Evolutionary conservation across 495 filamentous ascomycete genomes (phyloP), one percentile per base, ranked within the genome.

Genomic region (Talaromyces proteolyticus): DNA sequence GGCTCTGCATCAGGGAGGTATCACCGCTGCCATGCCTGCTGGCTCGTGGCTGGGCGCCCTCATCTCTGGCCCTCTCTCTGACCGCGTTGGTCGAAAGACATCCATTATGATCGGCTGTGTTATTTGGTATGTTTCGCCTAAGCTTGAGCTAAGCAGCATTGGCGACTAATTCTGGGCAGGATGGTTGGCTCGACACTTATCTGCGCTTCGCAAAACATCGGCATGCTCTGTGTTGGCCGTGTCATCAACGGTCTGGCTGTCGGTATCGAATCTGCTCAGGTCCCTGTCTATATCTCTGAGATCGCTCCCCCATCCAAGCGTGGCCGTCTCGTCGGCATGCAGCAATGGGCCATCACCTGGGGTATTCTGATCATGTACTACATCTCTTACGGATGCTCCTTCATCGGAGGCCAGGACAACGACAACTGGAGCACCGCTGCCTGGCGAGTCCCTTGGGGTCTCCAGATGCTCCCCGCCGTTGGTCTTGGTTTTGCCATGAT

Each of bases 281-380:
- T 89, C 25, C 88, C 88, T 0, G 86, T 89, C 47, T 91, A 91
- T 61, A 82, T 90, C 46, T 79, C 84, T 18, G 88, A 91, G 57
- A 57, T 91, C 6, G 77, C 87, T 4, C 82, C 79, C 7, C 85
- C 85, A 3, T 73, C 75, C 34, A 82, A 81, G 65, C 79, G 87
- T 58, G 87, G 87, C 22, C 75, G 84, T 26, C 72, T 92, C 14
- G 79, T 89, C 24, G 82, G 84, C 26, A 69, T 80, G 51, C 82
- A 89, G 54, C 86, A 89, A 66, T 88, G 86, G 85, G 80, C 86
- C 40, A 88, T 90, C 53, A 88, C 83, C 47, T 88, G 84, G 83
- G 87, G 87, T 60, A 89, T 90, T 53, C 52, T 89, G 52, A 89
- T 90, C 61, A 89, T 91, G 86, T 90, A 84, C 73, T 74, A 74